Evolutionary conservation across 352 stramenopile species (phyloP), one percentile per base, ranked within the genome.

Genomic region (Phytophthora pistaciae): DNA sequence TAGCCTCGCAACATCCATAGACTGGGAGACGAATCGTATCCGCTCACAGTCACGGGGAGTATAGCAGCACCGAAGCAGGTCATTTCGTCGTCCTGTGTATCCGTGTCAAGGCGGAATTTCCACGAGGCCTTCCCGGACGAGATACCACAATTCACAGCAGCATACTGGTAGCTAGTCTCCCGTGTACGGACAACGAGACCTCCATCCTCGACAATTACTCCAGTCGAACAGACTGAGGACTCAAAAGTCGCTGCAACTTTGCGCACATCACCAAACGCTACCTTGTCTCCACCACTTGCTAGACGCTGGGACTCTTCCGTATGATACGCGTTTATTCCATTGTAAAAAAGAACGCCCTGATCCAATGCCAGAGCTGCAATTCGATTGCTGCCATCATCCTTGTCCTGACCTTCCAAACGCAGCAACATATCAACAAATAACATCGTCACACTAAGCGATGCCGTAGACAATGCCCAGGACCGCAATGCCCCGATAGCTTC

Each of bases 1-100:
- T 98, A 98, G 7, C 91, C 90, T 52, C 93, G 83, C 2, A 97
- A 68, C 93, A 98, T 98, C 93, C 93, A 98, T 33, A 98, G 68
- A 71, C 84, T 97, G 9, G 91, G 88, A 23, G 91, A 97, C 14
- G 92, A 97, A 60, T 97, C 94, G 57, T 98, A 98, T 33, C 91
- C 92, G 31, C 88, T 95, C 1, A 95, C 89, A 27, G 85, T 93
- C 49, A 97, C 87, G 55, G 91, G 93, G 27, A 97, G 77, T 52
- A 95, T 95, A 6, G 91, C 91, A 25, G 93, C 93, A 56, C 93
- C 93, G 75, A 98, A 97, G 42, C 93, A 97, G 40, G 90, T 97
- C 89, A 96, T 97, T 68, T 98, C 93, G 46, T 98, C 93, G 55
- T 97, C 94, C 21, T 92, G 81, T 5, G 89, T 96, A 67, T 97